Conservation (phyloP, 176 grass and related monocot species). For the Oryza australiensis region DNA sequence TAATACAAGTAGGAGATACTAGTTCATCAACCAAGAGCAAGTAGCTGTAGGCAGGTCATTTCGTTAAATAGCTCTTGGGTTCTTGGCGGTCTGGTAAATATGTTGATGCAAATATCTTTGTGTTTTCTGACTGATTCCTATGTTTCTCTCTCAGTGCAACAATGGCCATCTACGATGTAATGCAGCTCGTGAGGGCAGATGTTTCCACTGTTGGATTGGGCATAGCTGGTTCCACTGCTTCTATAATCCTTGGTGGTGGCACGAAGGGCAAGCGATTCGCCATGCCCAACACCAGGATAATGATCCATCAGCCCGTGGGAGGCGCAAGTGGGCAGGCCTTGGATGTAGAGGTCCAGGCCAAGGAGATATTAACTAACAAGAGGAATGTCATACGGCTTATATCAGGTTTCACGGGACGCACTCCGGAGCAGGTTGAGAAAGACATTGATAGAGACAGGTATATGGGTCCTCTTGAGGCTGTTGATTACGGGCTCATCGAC, state of each 20-base stretch:
- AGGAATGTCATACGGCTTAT: slow-evolving; percentile 68
- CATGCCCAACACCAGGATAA: slow-evolving; percentile 96
- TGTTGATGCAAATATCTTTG: slow-evolving; percentile 2
- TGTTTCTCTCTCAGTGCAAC: slow-evolving; percentile 60
- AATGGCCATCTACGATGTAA: slow-evolving; percentile 94
- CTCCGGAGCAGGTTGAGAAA: slow-evolving; percentile 71
- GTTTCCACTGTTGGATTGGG: slow-evolving; percentile 84
- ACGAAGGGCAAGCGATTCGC: slow-evolving; percentile 87
- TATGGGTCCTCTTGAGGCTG: slow-evolving; percentile 91
- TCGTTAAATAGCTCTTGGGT: not conserved
- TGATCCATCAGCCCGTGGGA: slow-evolving; percentile 87
- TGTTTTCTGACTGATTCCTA: slow-evolving; percentile 1
- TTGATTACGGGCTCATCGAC: slow-evolving; percentile 88
- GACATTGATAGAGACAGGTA: slow-evolving; percentile 88
- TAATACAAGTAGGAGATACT: not conserved
- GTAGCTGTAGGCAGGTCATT: not conserved
- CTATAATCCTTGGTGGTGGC: slow-evolving; percentile 89
- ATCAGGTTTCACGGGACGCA: slow-evolving; percentile 60
- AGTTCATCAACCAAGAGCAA: not conserved
- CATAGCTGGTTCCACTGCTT: slow-evolving; percentile 72
- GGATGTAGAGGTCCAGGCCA: slow-evolving; percentile 74
- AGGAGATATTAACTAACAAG: slow-evolving; percentile 82
- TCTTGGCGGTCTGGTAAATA: not conserved
- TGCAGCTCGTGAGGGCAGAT: slow-evolving; percentile 82
- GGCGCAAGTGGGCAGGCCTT: slow-evolving; percentile 75